Conservation (phyloP, 805 yeast species). For the Cyberlindnera japonica region DNA sequence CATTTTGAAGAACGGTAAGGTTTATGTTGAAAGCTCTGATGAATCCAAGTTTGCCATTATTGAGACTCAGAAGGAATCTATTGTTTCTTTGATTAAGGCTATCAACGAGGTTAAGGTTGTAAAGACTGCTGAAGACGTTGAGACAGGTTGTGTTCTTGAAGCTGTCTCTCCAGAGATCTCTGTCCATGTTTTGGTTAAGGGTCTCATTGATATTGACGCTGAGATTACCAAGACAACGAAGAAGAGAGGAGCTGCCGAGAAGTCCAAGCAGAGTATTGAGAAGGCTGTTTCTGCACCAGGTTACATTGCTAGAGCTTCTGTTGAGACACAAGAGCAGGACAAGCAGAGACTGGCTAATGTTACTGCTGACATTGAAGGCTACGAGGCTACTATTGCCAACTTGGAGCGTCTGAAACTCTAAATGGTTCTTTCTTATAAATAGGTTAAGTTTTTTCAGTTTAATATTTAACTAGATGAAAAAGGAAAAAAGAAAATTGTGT, state of each 20-base stretch:
- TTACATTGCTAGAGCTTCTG: conserved; percentile 75
- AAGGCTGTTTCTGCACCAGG: conserved; percentile 71
- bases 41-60: conserved; percentile 49
- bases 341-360: conserved; percentile 61
- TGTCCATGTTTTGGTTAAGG: conserved; percentile 90
- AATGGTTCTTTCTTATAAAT: conserved; percentile 1
- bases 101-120: conserved; percentile 73
- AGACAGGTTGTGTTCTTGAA: conserved; percentile 86
- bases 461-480: no score
- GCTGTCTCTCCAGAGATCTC: conserved; percentile 77
- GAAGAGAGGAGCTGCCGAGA: conserved; percentile 66
- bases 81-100: conserved; percentile 88
- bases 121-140: conserved; percentile 51
- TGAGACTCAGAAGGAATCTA: conserved; percentile 72
- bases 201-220: conserved; percentile 87
- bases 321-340: conserved; percentile 77
- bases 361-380: conserved; percentile 85
- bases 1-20: conserved; percentile 83
- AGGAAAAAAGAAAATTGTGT: not conserved
- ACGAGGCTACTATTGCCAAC: conserved; percentile 79
- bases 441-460: no score
- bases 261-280: conserved; percentile 56
- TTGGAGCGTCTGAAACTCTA: conserved; percentile 73
- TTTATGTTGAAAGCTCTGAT: conserved; percentile 69
- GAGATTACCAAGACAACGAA: conserved; percentile 80